Percentiles rank a stretch among this genome's conserved stretches.
Conservation (phyloP, 2,329 filamentous ascomycete species). For the Claviceps digitariae region DNA sequence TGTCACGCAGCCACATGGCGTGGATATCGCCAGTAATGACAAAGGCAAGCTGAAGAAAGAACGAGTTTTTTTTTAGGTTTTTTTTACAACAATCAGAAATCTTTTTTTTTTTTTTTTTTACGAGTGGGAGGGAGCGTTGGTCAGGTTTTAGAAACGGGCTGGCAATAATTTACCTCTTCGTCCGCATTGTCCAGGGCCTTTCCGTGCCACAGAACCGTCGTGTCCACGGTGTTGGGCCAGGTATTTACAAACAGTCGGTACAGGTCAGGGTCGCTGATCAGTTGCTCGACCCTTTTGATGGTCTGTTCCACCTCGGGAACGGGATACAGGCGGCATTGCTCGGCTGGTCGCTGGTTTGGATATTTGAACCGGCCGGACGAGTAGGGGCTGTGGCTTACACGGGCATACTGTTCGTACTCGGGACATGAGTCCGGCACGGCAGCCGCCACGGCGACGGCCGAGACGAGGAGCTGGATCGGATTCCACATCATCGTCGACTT, state of each 20-base stretch:
- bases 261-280: conserved; percentile 64
- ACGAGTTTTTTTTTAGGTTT: no score
- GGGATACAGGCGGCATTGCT: conserved; percentile 68
- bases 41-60: conserved; percentile 46
- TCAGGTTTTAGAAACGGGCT: no score
- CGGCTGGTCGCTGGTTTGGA: conserved; percentile 65
- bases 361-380: conserved; percentile 65
- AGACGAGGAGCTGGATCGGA: conserved; percentile 9
- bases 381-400: conserved; percentile 47
- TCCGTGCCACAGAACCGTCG: conserved; percentile 57
- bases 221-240: conserved; percentile 65
- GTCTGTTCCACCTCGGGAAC: conserved; percentile 64
- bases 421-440: conserved; percentile 16
- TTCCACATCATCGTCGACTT: not conserved
- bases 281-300: conserved; percentile 51
- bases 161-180: conserved; percentile 35
- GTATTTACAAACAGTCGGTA: conserved; percentile 58
- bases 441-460: conserved; percentile 19
- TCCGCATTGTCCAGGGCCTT: conserved; percentile 38
- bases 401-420: conserved; percentile 22
- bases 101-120: not conserved
- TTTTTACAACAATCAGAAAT: not conserved
- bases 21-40: conserved; percentile 82
- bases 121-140: no score
- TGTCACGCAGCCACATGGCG: conserved; percentile 88